Base-by-base conservation (phyloP, 2,329 filamentous ascomycete genomes). In the Diaporthe ilicicola region DNA sequence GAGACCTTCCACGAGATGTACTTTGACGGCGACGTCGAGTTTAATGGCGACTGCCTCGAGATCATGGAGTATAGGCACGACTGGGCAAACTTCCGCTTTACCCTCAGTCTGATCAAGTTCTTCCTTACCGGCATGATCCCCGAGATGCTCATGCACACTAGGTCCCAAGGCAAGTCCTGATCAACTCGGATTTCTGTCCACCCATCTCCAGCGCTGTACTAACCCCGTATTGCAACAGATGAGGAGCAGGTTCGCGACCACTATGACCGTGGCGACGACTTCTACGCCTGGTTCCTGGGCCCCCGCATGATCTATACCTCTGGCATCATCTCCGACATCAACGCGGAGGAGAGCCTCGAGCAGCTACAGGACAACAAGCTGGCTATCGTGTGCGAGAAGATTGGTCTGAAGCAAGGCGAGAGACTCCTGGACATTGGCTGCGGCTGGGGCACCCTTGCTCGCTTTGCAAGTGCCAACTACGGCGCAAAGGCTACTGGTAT, bases 251-350 rank as follows among this genome's bases (percentile, higher is more conserved):
- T 98, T 70, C 94, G 95, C 80, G 94, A 95, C 82, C 94, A 98
- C 86, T 99, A 99, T 84, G 96, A 98, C 88, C 92, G 94, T 75
- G 96, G 96, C 79, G 94, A 99, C 81, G 96, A 98, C 84, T 97
- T 98, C 85, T 99, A 99, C 87, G 92, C 90, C 81, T 99, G 95
- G 94, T 98, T 98, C 89, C 90, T 98, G 74, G 96, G 96, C 73
- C 95, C 95, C 72, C 95, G 95, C 79, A 99, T 98, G 96, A 94
- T 98, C 84, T 98, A 98, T 87, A 99, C 96, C 65, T 97, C 94
- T 64, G 96, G 96, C 78, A 87, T 99, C 78, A 97, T 99, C 80
- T 92, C 93, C 73, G 94, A 98, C 82, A 89, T 93, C 81, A 91
- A 92, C 83, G 88, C 87, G 76, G 96, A 98, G 84, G 96, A 98